Conservation (phyloP, 78 protist species). For the Speleostelium caveatum region DNA sequence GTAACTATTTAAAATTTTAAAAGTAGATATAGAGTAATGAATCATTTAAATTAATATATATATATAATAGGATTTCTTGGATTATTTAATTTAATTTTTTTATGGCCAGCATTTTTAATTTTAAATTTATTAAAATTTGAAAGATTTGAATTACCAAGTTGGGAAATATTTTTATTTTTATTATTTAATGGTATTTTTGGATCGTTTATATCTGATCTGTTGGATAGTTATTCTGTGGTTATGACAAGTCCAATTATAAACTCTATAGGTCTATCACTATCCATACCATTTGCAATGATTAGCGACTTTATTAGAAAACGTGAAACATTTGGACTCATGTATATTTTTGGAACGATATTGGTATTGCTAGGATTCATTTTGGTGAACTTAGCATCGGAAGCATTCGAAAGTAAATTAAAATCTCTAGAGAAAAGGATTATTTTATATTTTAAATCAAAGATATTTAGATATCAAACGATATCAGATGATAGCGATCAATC, state of each 20-base stretch:
- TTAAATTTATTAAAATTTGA: conserved; percentile 27
- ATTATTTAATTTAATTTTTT: conserved; percentile 20
- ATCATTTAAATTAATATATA: not conserved
- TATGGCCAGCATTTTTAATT: conserved; percentile 59
- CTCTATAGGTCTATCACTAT: conserved; percentile 59
- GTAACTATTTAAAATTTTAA: conserved; percentile 5
- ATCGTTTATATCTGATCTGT: conserved; percentile 48
- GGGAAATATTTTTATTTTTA: conserved; percentile 19
- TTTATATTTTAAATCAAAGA: no score
- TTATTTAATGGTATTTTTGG: conserved; percentile 69
- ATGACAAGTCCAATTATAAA: conserved; percentile 54
- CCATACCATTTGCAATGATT: conserved; percentile 74
- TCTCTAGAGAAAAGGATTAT: no score
- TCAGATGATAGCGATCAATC: no score
- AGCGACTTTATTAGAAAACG: conserved; percentile 19
- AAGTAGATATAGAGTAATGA: not conserved
- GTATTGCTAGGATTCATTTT: conserved; percentile 54
- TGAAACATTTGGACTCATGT: conserved; percentile 18
- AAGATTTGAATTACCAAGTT: conserved; percentile 17
- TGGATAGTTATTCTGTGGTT: conserved; percentile 56
- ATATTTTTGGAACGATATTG: conserved; percentile 17
- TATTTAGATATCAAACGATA: no score
- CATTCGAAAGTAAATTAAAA: conserved; percentile 21
- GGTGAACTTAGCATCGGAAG: conserved; percentile 8
- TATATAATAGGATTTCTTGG: conserved; percentile 28